Percentiles rank a stretch among this genome's conserved stretches.
Conservation (phyloP, 2,329 filamentous ascomycete genomes). For the Alternaria postmessia region DNA sequence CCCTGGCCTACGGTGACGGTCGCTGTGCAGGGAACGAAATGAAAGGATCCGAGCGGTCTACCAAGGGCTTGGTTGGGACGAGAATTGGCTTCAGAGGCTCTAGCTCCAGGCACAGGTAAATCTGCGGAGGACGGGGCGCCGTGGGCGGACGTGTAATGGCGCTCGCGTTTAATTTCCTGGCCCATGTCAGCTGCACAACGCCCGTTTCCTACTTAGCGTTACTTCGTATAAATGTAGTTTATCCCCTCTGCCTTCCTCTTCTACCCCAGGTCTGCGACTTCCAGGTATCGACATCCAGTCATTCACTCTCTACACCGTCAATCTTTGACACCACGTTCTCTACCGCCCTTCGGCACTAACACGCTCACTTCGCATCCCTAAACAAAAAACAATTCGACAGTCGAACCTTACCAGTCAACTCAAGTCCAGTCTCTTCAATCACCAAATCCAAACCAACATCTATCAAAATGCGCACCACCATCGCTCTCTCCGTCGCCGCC, state of each 20-base stretch:
- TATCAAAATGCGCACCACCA: conserved; percentile 41
- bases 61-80: conserved; percentile 25
- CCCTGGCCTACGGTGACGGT: conserved; percentile 13
- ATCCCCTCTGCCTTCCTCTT: conserved; percentile 27
- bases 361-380: conserved; percentile 29
- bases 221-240: conserved; percentile 38
- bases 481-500: conserved; percentile 37
- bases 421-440: conserved; percentile 17
- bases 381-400: conserved; percentile 21
- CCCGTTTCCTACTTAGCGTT: conserved; percentile 19
- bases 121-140: conserved; percentile 36
- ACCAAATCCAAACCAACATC: conserved; percentile 17
- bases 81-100: conserved; percentile 25
- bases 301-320: conserved; percentile 40
- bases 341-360: conserved; percentile 41
- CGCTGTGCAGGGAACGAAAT: conserved; percentile 23
- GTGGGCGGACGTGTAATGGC: conserved; percentile 28
- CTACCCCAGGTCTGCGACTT: conserved; percentile 46
- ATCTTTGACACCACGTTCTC: conserved; percentile 43
- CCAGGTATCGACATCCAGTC: conserved; percentile 42
- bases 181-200: conserved; percentile 24
- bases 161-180: conserved; percentile 37
- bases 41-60: conserved; percentile 36
- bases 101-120: conserved; percentile 35
- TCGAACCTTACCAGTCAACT: conserved; percentile 30